Evolutionary conservation across 306 rosid genomes (phyloP).

Genomic region (Trichosanthes cucumerina): DNA sequence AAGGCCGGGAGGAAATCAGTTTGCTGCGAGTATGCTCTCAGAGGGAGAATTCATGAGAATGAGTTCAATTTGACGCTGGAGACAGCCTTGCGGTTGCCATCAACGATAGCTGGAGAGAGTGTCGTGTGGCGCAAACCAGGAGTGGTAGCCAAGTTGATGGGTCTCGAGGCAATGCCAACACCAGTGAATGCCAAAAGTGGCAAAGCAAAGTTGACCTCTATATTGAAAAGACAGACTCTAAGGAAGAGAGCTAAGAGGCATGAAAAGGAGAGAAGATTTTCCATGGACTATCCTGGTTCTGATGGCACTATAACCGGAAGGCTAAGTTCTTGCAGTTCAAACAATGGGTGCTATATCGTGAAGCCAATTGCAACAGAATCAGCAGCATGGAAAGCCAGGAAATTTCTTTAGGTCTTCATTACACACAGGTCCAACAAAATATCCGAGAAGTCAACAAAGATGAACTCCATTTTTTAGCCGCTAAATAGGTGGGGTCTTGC

Average conservation of each 20-base stretch:
- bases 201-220: constrained; percentile 23
- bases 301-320: constrained; percentile 9
- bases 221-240: constrained; percentile 27
- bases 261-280: constrained; percentile 36
- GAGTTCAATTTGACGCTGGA: constrained; percentile 9
- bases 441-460: not conserved
- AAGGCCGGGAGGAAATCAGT: constrained; percentile 37
- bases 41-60: constrained; percentile 16
- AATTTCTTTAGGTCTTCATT: not conserved
- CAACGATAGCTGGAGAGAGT: constrained; percentile 34
- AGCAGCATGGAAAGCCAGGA: constrained; percentile 3
- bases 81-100: constrained; percentile 27
- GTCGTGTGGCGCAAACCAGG: constrained; percentile 89
- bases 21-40: constrained; percentile 33
- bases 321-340: constrained; percentile 12
- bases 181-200: constrained; percentile 25
- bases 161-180: constrained; percentile 74
- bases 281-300: constrained; percentile 6
- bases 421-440: not conserved
- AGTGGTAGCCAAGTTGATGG: constrained; percentile 86
- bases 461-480: not conserved
- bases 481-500: not conserved
- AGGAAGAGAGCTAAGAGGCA: constrained; percentile 44
- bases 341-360: not conserved
- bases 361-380: constrained; percentile 9